Base-by-base conservation (phyloP, 2,329 filamentous ascomycete genomes). In the Juglanconis sp. region DNA sequence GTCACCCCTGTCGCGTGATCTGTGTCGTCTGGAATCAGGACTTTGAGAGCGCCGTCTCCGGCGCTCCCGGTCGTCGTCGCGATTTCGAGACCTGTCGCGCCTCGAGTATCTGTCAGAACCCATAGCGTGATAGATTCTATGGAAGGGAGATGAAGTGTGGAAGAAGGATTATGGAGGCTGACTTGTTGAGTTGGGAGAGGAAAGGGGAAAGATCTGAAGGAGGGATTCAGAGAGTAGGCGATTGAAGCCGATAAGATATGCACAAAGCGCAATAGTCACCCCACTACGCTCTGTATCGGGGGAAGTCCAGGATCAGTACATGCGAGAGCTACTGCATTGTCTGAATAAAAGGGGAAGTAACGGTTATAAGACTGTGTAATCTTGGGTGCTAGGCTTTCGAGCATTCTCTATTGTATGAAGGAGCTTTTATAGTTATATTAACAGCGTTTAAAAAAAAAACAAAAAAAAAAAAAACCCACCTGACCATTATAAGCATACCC, bases 31-130 rank as follows among this genome's bases (percentile, higher is more conserved):
- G 11, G 58, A 44, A 2, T 42, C 32, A 34, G 61, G 58, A 15
- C 61, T 63, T 38, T 52, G 49, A 15, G 61, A 63, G 30, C 58
- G 61, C 35, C 50, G 59, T 24, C 47, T 52, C 36, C 49, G 58
- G 31, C 40, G 61, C 8, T 58, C 36, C 4, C 55, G 58, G 34
- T 58, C 52, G 9, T 35, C 36, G 34, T 49, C 24, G 3, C 50
- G 54, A 32, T 61, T 47, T 53, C 42, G 56, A n/a, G 54, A 52
- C 42, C 40, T 46, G 40, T 61, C 51, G 36, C 51, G 61, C 49
- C 42, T 40, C 10, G 48, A 35, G 17, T 44, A 10, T 44, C 52
- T 54, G 31, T 61, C 61, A 46, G 58, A 32, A 17, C 9, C 46
- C 46, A 48, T 48, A 10, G 24, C 31, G 2, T 31, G 10, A 31